Base-by-base conservation (phyloP, 2,329 filamentous ascomycete species). In the Keithomyces neogunnii region DNA sequence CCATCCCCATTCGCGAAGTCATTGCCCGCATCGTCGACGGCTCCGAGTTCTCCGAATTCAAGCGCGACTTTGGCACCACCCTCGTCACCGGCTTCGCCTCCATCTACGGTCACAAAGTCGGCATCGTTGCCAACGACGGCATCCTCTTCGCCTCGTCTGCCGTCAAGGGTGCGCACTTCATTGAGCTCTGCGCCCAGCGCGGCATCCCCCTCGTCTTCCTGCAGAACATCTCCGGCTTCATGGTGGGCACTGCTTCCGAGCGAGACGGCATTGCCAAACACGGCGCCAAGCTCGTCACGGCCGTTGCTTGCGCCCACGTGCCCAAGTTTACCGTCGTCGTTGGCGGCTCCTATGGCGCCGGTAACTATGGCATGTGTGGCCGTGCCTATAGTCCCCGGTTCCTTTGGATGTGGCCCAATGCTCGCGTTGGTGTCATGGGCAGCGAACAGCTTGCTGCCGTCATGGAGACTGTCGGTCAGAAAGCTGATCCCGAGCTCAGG, bases 301-400 rank as follows among this genome's bases (percentile, higher is more conserved):
- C 92, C 6, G 93, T 97, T 9, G 89, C 90, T 7, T 96, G 91
- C 65, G 91, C 92, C 3, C 83, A 93, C 58, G 92, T 97, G 42
- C 92, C 93, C 59, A 97, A 99, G 69, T 92, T 97, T 64, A 99
- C 93, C 1, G 89, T 99, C 13, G 88, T 99, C 1, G 85, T 96
- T n/a, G 93, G 93, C 29, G 88, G 87, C 32, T 91, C 86, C 66
- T 93, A 93, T 57, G 92, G 92, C 53, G 92, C 92, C 6, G 93
- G 93, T 3, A 99, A 97, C 69, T 99, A 99, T 66, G 93, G 92
- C 61, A 99, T 99, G 93, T 97, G 89, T 65, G 93, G 93, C 28
- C 81, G 93, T 48, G 92, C 93, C 2, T 99, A 96, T 69, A 82
- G 81, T n/a, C 92, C 92, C 0, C 77, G 90, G 10, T 89, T 97